Evolutionary conservation across 2,329 filamentous ascomycete genomes (phyloP).

Genomic region (Calonectria crousiana): DNA sequence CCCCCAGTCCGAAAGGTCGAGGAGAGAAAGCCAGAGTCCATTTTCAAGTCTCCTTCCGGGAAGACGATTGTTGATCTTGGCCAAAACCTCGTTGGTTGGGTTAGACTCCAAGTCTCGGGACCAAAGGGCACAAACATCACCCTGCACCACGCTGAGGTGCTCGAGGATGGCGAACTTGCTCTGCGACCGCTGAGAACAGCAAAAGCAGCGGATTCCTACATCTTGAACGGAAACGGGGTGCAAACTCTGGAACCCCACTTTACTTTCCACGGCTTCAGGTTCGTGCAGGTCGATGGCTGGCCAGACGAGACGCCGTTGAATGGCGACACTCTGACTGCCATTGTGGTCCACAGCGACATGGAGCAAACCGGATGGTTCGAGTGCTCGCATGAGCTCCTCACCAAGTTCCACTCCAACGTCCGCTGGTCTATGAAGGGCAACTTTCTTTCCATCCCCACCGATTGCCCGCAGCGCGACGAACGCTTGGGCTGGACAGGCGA

Average conservation of each 20-base stretch:
- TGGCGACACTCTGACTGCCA: constrained; percentile 39
- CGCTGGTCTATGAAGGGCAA: constrained; percentile 69
- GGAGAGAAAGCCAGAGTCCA: constrained; percentile 44
- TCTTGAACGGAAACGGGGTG: constrained; percentile 2
- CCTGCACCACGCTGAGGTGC: constrained; percentile 45
- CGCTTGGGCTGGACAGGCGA: constrained; percentile 66
- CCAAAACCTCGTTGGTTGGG: constrained; percentile 67
- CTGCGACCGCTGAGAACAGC: constrained; percentile 11
- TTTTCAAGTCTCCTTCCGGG: constrained; percentile 53
- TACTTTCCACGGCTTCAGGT: constrained; percentile 24
- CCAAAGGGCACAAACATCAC: constrained; percentile 56
- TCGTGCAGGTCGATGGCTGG: constrained; percentile 23
- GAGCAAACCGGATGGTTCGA: constrained; percentile 61
- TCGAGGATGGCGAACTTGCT: constrained; percentile 22
- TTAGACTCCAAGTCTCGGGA: constrained; percentile 54
- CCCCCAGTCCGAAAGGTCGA: constrained; percentile 56
- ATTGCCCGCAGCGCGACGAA: constrained; percentile 68
- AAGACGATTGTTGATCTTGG: constrained; percentile 67
- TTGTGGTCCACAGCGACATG: constrained; percentile 65
- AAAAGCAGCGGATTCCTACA: not conserved
- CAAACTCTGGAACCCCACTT: constrained; percentile 20
- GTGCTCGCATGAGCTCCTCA: constrained; percentile 64
- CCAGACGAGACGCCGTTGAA: constrained; percentile 29
- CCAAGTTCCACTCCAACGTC: constrained; percentile 66
- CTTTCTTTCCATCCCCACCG: constrained; percentile 68